Percentiles rank a stretch among this genome's conserved stretches.
Evolutionary conservation across 352 stramenopile genomes (phyloP).

Genomic region (Pythium aquatile): DNA sequence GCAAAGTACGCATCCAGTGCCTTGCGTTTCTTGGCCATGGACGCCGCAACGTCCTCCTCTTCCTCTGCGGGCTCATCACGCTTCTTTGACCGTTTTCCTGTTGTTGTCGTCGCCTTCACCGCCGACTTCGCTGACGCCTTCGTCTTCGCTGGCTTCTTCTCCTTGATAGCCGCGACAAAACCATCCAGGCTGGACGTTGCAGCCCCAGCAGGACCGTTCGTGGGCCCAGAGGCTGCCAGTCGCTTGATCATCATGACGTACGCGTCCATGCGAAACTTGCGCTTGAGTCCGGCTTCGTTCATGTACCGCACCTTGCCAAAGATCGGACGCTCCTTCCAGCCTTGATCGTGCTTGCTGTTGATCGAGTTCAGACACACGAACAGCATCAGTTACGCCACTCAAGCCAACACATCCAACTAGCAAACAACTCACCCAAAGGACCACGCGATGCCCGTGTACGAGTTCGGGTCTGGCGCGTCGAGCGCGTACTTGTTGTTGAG

Average conservation of each 20-base stretch:
- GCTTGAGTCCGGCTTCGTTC: slow-evolving; percentile 97
- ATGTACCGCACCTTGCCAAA: slow-evolving; percentile 99
- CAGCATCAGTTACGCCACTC: too few species aligned
- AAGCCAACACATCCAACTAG: not conserved
- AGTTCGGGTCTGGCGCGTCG: slow-evolving; percentile 97
- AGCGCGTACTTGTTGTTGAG: slow-evolving; percentile 99
- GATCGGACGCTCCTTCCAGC: slow-evolving; percentile 94
- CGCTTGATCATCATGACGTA: slow-evolving; percentile 64
- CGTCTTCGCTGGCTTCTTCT: not conserved
- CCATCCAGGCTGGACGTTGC: not conserved
- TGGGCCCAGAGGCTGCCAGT: slow-evolving; percentile 7
- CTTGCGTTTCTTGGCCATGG: slow-evolving; percentile 32
- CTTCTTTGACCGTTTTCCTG: slow-evolving; percentile 5
- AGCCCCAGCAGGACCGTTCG: slow-evolving; percentile 19
- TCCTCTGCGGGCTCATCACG: not conserved
- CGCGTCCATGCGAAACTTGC: slow-evolving; percentile 96
- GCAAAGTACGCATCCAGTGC: slow-evolving; percentile 25
- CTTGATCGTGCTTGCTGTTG: slow-evolving; percentile 94
- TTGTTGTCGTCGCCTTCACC: slow-evolving; percentile 5
- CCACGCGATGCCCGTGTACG: slow-evolving; percentile 82
- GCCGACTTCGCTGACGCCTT: not conserved
- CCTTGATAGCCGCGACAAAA: not conserved
- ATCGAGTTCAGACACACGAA: not conserved
- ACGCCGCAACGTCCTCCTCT: slow-evolving; percentile 12
- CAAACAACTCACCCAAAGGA: slow-evolving; percentile 50